phyloP scores from a whole-genome alignment of 805 yeast genomes.

The Candida schatavii region DNA sequence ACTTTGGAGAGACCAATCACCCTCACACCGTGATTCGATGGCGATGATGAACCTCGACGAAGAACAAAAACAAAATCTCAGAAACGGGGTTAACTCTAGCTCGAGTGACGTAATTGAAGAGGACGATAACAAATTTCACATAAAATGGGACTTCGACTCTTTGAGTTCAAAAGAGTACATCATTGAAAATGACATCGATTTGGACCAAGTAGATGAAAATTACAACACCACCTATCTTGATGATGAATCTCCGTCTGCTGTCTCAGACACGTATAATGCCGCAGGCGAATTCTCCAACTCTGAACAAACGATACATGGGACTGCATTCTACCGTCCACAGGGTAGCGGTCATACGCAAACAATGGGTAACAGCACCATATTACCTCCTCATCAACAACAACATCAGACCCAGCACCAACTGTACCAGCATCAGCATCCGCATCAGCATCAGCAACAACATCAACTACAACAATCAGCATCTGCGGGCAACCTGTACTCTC shows the following conservation, averaged over 20 bases:
- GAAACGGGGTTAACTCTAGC: constrained; percentile 1
- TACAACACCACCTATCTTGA: constrained; percentile 15
- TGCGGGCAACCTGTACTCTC: neutral
- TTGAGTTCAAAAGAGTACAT: constrained; percentile 71
- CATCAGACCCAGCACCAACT: too few relatives aligned
- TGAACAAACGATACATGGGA: constrained; percentile 1
- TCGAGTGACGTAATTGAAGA: constrained; percentile 9
- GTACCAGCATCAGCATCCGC: too few relatives aligned
- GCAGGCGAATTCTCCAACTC: constrained; percentile 2
- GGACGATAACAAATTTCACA: constrained; percentile 31
- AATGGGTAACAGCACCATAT: neutral
- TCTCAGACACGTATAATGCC: neutral
- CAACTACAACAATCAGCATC: neutral
- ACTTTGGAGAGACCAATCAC: constrained; percentile 69
- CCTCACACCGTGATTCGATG: constrained; percentile 49
- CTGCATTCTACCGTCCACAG: neutral
- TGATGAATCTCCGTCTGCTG: constrained; percentile 9
- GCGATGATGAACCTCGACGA: constrained; percentile 23
- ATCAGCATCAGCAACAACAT: too few relatives aligned
- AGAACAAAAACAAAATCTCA: constrained; percentile 7
- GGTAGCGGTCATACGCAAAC: neutral
- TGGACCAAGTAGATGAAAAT: constrained; percentile 28
- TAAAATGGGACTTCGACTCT: constrained; percentile 90
- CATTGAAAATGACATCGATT: constrained; percentile 62
- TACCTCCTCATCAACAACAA: too few relatives aligned